These are phyloP conservation scores for Blastobotrys illinoisensis DNA, from an alignment of 1,139 yeast genomes.

Conservation along the genomic window DNA sequence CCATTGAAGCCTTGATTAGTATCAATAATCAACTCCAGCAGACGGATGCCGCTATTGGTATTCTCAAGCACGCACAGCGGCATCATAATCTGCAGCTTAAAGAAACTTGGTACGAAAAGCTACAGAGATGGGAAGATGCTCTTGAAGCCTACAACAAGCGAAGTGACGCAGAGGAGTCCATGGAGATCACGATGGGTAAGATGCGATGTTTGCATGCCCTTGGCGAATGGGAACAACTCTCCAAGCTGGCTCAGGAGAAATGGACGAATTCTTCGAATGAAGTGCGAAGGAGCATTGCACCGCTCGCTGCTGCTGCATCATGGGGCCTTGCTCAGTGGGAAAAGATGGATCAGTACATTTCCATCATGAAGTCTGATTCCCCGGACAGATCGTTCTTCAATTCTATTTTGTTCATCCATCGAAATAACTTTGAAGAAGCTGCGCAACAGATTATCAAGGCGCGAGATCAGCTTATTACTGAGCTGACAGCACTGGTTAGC, in stretches of 20 bases:
- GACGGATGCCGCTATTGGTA: constrained; percentile 97
- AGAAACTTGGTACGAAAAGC: constrained; percentile 96
- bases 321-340: constrained; percentile 99
- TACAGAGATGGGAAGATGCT: constrained; percentile 98
- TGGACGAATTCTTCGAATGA: constrained; percentile 76
- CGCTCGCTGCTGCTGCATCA: constrained; percentile 97
- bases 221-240: constrained; percentile 95
- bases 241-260: constrained; percentile 77
- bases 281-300: constrained; percentile 82
- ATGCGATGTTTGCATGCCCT: constrained; percentile 96
- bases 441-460: constrained; percentile 73
- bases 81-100: constrained; percentile 88
- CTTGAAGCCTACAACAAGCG: constrained; percentile 78
- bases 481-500: constrained; percentile 87
- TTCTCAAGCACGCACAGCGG: constrained; percentile 88
- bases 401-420: constrained; percentile 79
- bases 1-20: constrained; percentile 85
- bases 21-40: constrained; percentile 94
- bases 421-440: constrained; percentile 82
- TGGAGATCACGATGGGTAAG: constrained; percentile 90
- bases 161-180: constrained; percentile 45
- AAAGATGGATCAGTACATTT: constrained; percentile 83
- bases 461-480: constrained; percentile 84
- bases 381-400: constrained; percentile 94
- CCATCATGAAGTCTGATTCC: constrained; percentile 84